Percentiles rank a stretch among this genome's conserved stretches.
phyloP scores from a whole-genome alignment of 768 basidiomycete species.

The Lanmaoa pseudosensibilis region DNA sequence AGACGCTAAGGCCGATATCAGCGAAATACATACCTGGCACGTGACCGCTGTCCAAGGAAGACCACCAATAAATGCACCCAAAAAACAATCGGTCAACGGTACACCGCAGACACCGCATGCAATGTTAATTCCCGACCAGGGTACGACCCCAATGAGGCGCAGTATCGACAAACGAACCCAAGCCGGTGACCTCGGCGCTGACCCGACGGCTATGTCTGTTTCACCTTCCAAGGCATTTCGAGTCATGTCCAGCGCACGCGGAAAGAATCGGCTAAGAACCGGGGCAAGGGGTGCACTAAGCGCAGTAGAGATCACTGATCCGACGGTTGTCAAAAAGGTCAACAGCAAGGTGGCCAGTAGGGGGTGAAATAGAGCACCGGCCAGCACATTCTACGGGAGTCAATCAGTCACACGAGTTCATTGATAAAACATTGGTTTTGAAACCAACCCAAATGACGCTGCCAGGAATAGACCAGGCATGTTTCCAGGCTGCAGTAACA shows the following conservation, averaged over 20 bases:
- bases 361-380: conserved; percentile 84
- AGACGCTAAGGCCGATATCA: conserved; percentile 15
- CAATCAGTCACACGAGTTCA: conserved; percentile 18
- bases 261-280: conserved; percentile 77
- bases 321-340: conserved; percentile 82
- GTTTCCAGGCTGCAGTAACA: conserved; percentile 89
- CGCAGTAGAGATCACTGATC: conserved; percentile 78
- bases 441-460: conserved; percentile 83
- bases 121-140: conserved; percentile 97
- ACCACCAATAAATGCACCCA: conserved; percentile 82
- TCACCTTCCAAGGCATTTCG: conserved; percentile 76
- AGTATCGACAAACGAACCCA: conserved; percentile 90
- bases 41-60: conserved; percentile 92
- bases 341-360: conserved; percentile 77
- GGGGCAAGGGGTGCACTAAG: conserved; percentile 85
- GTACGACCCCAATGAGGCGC: conserved; percentile 88
- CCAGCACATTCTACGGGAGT: conserved; percentile 75
- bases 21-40: conserved; percentile 62
- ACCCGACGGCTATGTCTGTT: conserved; percentile 43
- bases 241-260: conserved; percentile 82
- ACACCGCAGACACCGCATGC: conserved; percentile 93
- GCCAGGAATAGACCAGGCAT: conserved; percentile 96
- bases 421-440: background rate
- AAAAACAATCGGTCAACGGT: conserved; percentile 65
- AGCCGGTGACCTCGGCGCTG: conserved; percentile 39